These are phyloP conservation scores for Aspergillus fischeri DNA, from an alignment of 2,329 filamentous ascomycete genomes.

Conservation along the genomic window DNA sequence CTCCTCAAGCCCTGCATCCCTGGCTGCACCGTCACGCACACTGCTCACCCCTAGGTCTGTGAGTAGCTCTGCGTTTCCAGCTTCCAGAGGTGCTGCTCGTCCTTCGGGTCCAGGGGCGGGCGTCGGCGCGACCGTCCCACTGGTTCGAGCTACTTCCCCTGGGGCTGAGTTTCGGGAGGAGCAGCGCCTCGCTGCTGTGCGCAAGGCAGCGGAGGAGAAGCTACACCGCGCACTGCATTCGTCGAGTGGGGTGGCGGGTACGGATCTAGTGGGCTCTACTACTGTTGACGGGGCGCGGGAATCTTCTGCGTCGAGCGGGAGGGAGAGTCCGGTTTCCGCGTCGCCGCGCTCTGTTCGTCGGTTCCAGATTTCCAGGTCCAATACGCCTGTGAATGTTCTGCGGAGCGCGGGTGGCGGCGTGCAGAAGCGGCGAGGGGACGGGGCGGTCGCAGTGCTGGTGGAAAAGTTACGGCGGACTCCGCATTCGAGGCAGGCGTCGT, in stretches of 20 bases:
- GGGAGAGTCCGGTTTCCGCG: conserved; percentile 14
- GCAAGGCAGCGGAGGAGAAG: conserved; percentile 29
- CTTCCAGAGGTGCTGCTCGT: neutral
- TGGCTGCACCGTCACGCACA: conserved; percentile 21
- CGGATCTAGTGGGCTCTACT: neutral
- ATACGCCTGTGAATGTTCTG: conserved; percentile 21
- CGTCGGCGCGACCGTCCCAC: conserved; percentile 29
- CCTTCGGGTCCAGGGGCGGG: conserved; percentile 4
- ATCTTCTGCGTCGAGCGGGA: conserved; percentile 10
- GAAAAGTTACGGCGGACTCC: conserved; percentile 35
- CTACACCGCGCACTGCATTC: conserved; percentile 24
- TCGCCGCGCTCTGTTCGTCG: conserved; percentile 29
- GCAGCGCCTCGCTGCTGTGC: conserved; percentile 23
- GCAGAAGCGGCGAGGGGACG: conserved; percentile 31
- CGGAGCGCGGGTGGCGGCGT: conserved; percentile 29
- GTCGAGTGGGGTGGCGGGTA: conserved; percentile 8
- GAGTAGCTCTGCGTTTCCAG: conserved; percentile 24
- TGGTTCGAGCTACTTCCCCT: conserved; percentile 40
- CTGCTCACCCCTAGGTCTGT: conserved; percentile 33
- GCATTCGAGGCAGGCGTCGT: conserved; percentile 31
- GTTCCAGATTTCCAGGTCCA: conserved; percentile 38
- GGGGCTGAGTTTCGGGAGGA: conserved; percentile 39
- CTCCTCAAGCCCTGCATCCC: conserved; percentile 11
- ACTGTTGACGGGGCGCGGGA: neutral
- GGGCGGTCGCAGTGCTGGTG: conserved; percentile 36